A percentile compares a stretch with the other conserved stretches of the same genome.
These are phyloP conservation scores for Plectosphaerella plurivora DNA, from an alignment of 2,329 filamentous ascomycete genomes.

Conservation along the genomic window DNA sequence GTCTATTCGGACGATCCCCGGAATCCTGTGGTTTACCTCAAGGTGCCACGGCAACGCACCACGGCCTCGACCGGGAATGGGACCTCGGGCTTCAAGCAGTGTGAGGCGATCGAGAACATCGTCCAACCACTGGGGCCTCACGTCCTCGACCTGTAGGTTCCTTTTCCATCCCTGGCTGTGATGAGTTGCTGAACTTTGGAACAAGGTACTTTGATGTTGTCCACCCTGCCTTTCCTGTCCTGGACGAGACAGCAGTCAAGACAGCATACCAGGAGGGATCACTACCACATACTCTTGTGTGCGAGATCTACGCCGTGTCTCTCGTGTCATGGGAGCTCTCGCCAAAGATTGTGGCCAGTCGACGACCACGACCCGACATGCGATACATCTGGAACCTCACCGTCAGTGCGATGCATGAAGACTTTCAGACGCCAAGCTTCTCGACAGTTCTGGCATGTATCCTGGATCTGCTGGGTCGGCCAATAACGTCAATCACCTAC, in stretches of 20 bases:
- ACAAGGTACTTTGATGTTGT: slow-evolving; percentile 4
- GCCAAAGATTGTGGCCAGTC: not conserved
- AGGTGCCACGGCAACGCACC: slow-evolving; percentile 1
- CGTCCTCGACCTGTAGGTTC: slow-evolving; percentile 2
- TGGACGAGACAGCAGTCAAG: slow-evolving; percentile 1
- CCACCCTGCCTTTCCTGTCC: slow-evolving; percentile 4
- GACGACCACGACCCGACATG: slow-evolving; percentile 2
- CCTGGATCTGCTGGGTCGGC: slow-evolving; percentile 2
- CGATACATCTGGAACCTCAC: slow-evolving; percentile 4
- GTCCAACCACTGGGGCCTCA: not conserved
- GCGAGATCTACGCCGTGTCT: slow-evolving; percentile 4
- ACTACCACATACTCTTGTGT: not conserved
- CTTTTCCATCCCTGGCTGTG: not conserved
- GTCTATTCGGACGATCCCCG: slow-evolving; percentile 1
- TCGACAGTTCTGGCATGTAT: slow-evolving; percentile 5
- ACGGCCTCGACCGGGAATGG: not conserved
- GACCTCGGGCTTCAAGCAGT: slow-evolving; percentile 1
- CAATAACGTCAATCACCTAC: slow-evolving; percentile 3
- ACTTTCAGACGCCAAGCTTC: slow-evolving; percentile 2
- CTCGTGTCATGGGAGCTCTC: slow-evolving; percentile 1
- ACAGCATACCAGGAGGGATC: not conserved
- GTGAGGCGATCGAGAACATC: slow-evolving; percentile 4
- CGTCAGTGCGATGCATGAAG: slow-evolving; percentile 4
- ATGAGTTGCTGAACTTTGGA: not conserved
- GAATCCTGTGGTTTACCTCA: slow-evolving; percentile 4